Evolutionary conservation across 139 green algal genomes (phyloP).

Genomic region (Chlorella sp.): DNA sequence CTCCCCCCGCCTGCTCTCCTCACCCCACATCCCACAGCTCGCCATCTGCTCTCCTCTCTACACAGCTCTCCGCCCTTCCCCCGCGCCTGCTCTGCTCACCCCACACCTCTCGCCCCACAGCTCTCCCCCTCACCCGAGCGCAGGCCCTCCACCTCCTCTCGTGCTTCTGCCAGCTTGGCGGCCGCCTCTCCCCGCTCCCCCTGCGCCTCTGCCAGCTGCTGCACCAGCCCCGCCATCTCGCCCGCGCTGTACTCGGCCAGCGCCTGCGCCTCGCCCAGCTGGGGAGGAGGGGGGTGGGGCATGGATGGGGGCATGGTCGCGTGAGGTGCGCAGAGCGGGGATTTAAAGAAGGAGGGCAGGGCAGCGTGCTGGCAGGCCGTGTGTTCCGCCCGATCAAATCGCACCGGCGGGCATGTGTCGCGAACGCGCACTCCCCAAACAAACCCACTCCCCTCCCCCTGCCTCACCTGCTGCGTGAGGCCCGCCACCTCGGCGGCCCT

Average conservation of each 20-base stretch:
- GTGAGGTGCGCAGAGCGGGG: not conserved
- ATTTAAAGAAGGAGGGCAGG: not conserved
- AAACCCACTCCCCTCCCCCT: not conserved
- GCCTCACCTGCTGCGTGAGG: not conserved
- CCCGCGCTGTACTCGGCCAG: slow-evolving; percentile 26
- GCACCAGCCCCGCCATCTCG: slow-evolving; percentile 34
- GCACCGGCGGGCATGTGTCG: not conserved
- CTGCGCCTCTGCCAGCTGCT: slow-evolving; percentile 39
- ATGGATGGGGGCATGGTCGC: not conserved
- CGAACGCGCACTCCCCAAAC: not conserved
- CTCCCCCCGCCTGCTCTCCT: too few species aligned
- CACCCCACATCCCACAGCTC: too few species aligned
- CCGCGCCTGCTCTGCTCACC: too few species aligned
- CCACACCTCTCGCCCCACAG: too few species aligned
- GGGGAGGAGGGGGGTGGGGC: not conserved
- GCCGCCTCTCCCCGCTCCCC: slow-evolving; percentile 31
- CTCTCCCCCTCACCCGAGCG: slow-evolving; percentile 1
- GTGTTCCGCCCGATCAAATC: not conserved
- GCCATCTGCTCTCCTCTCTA: too few species aligned
- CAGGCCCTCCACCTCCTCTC: slow-evolving; percentile 30
- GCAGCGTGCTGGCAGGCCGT: not conserved
- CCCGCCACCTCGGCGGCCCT: not conserved
- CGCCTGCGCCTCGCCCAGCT: slow-evolving; percentile 27
- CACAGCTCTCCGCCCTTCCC: too few species aligned
- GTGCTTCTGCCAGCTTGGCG: slow-evolving; percentile 32